Conservation (phyloP, 495 filamentous ascomycete species). For the Tuber calosporum region DNA sequence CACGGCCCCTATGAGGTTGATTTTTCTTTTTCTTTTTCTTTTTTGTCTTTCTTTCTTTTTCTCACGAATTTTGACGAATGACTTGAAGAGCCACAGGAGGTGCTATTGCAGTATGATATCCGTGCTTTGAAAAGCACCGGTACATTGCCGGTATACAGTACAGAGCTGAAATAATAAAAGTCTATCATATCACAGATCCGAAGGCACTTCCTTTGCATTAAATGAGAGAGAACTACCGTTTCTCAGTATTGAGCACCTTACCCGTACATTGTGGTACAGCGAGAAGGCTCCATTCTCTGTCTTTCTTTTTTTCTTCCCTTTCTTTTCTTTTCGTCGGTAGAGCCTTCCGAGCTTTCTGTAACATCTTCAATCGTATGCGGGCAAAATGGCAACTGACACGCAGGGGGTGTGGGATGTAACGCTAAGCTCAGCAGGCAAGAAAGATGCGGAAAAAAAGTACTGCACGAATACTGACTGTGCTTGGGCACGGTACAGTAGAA, state of each 20-base stretch:
- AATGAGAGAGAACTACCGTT: background rate
- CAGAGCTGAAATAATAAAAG: background rate
- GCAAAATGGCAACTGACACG: constrained; percentile 5
- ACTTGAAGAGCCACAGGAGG: background rate
- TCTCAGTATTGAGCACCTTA: background rate
- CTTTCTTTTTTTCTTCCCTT: constrained; percentile 16
- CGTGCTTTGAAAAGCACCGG: background rate
- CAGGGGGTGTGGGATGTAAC: background rate
- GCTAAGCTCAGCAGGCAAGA: background rate
- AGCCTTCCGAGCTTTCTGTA: constrained; percentile 17
- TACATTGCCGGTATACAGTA: background rate
- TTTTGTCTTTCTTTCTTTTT: background rate
- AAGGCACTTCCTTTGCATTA: background rate
- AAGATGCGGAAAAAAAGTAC: background rate
- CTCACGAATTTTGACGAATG: background rate
- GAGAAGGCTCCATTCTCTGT: constrained; percentile 22
- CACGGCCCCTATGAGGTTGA: background rate
- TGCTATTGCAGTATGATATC: background rate
- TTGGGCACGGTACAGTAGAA: background rate
- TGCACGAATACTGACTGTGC: background rate
- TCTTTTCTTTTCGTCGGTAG: constrained; percentile 4
- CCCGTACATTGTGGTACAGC: constrained; percentile 4
- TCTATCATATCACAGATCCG: background rate
- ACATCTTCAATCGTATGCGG: constrained; percentile 6
- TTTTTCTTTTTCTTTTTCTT: background rate